phyloP scores from a whole-genome alignment of 2,329 filamentous ascomycete genomes.

The Xylariaceae sp. region DNA sequence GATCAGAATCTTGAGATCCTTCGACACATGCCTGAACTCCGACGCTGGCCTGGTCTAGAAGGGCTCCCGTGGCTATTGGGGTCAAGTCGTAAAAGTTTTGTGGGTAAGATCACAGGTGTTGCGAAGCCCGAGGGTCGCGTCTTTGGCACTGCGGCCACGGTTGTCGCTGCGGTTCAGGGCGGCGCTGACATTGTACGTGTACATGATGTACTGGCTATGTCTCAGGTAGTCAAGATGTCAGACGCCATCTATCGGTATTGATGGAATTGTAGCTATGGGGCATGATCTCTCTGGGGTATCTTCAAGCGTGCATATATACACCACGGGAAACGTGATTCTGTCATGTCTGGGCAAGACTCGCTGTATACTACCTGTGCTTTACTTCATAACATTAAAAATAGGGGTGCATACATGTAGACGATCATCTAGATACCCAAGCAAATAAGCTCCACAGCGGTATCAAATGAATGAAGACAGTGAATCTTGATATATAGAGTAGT shows the following conservation, averaged over 20 bases:
- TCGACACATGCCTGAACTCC: constrained; percentile 60
- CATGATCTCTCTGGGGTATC: no score
- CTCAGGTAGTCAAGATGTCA: constrained; percentile 75
- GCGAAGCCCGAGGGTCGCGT: constrained; percentile 63
- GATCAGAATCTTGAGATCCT: constrained; percentile 80
- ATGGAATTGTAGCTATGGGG: background rate
- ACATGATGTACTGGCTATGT: constrained; percentile 87
- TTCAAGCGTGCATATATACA: no score
- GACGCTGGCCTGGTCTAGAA: constrained; percentile 59
- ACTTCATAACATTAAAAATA: no score
- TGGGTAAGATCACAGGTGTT: constrained; percentile 78
- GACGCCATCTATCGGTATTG: constrained; percentile 80
- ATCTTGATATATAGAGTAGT: no score
- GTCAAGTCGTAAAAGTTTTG: constrained; percentile 82
- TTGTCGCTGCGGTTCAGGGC: constrained; percentile 78
- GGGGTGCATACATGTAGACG: no score
- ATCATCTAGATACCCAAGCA: no score
- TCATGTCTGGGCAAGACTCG: no score
- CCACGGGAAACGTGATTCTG: no score
- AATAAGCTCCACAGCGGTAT: no score
- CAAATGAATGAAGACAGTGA: no score
- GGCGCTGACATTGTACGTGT: constrained; percentile 91
- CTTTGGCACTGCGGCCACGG: constrained; percentile 85
- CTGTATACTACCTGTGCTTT: no score
- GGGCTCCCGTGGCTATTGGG: constrained; percentile 86